Base-by-base conservation (phyloP, 148 eudicot genomes). In the Pharnaceum exiguum region DNA sequence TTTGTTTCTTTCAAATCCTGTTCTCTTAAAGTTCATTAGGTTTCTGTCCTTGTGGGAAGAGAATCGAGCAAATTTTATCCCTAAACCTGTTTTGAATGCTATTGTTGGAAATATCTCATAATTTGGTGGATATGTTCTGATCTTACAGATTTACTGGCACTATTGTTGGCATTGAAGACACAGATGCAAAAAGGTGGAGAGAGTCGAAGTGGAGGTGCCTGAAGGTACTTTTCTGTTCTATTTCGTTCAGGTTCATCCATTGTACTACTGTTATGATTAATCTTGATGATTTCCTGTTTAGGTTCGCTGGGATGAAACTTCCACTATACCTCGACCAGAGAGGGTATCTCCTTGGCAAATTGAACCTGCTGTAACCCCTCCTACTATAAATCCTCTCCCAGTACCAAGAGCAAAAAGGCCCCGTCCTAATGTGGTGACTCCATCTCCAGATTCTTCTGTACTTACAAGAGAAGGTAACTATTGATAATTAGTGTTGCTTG, bases 291-390 rank as follows among this genome's bases (percentile, higher is more conserved):
- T 43, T 33, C 60, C 15, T 29, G 15, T 43, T 8, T 25, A 89
- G 99, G 93, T 94, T n/a, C 83, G 93, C 21, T 94, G 99, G 99
- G 99, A 94, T 74, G 99, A 94, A 82, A 82, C 77, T 60, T 89
- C 99, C 16, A 58, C 74, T 16, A 77, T 82, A 56, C 79, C 86
- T 51, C 95, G 99, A 44, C 99, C 99, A 18, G 99, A 94, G 12
- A 86, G 81, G 63, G 95, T 89, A 28, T 89, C 99, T 1, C 96
- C 96, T 1, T 94, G 99, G 99, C 83, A 94, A 66, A 77, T 84
- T 40, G 99, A 94, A 67, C 96, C 90, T 70, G 88, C 96, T 24
- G 52, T 78, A 60, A 63, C 78, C 58, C 91, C 95, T 30, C 89
- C 94, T 3, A 73, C 89, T 0, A 73, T 93, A 48, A 94, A 89